These are phyloP conservation scores for Sarocladiaceae sp. DNA, from an alignment of 2,329 filamentous ascomycete species.

Conservation along the genomic window DNA sequence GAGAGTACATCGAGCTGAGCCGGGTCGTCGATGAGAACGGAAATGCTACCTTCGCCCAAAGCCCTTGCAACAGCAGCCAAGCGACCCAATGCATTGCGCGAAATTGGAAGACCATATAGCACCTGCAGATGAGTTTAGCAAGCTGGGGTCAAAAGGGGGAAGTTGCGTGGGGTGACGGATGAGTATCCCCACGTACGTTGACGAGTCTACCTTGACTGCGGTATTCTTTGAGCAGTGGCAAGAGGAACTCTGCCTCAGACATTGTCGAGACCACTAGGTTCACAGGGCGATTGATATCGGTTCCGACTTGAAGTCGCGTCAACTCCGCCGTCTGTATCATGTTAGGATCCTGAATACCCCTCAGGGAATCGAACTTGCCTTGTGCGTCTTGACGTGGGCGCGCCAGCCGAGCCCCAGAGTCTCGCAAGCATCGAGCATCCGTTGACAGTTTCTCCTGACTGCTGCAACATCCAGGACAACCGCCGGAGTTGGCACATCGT, in stretches of 20 bases:
- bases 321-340: conserved; percentile 58
- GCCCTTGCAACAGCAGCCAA: conserved; percentile 51
- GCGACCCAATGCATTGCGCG: conserved; percentile 55
- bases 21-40: conserved; percentile 66
- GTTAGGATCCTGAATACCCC: too few species aligned
- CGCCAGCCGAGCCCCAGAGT: conserved; percentile 62
- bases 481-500: conserved; percentile 60
- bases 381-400: conserved; percentile 81
- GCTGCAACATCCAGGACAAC: conserved; percentile 65
- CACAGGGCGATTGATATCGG: conserved; percentile 38
- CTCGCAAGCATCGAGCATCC: conserved; percentile 63
- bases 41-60: conserved; percentile 53
- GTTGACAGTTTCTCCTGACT: conserved; percentile 61
- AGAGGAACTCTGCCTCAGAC: conserved; percentile 65
- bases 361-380: conserved; percentile 48
- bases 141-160: background rate
- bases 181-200: conserved; percentile 46
- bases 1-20: conserved; percentile 50
- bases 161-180: background rate
- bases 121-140: conserved; percentile 35
- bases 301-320: conserved; percentile 65
- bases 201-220: conserved; percentile 47
- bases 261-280: conserved; percentile 71
- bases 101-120: conserved; percentile 68
- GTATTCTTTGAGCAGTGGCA: conserved; percentile 56